Evolutionary conservation across 2,329 filamentous ascomycete species (phyloP).

Genomic region (Monilinia aucupariae): DNA sequence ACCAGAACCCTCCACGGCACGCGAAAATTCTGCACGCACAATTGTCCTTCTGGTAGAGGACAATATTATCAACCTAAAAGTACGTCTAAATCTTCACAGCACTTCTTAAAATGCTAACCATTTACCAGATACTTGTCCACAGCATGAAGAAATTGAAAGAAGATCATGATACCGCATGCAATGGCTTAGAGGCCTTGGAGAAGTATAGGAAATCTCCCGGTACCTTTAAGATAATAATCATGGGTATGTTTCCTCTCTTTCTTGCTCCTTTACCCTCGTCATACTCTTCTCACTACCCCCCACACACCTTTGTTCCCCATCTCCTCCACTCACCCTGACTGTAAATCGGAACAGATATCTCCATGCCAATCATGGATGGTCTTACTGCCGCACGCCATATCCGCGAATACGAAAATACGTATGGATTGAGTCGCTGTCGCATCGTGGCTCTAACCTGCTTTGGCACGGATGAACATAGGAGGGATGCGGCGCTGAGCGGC

Average conservation of each 20-base stretch:
- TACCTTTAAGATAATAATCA: conserved; percentile 33
- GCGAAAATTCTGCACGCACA: neutral
- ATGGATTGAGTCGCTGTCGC: conserved; percentile 37
- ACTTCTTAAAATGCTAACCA: neutral
- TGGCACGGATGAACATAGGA: conserved; percentile 42
- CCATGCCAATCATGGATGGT: conserved; percentile 51
- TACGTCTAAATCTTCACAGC: neutral
- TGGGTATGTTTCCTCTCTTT: conserved; percentile 27
- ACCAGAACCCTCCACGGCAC: neutral
- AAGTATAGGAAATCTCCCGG: conserved; percentile 22
- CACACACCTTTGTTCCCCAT: neutral
- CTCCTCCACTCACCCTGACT: neutral
- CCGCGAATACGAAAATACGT: conserved; percentile 42
- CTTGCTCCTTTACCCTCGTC: neutral
- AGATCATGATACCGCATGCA: conserved; percentile 36
- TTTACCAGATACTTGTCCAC: conserved; percentile 23
- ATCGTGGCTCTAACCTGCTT: conserved; percentile 49
- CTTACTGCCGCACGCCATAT: conserved; percentile 44
- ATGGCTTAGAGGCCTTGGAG: conserved; percentile 45
- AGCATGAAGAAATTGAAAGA: conserved; percentile 26
- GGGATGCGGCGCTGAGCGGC: conserved; percentile 45
- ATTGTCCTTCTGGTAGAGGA: conserved; percentile 38
- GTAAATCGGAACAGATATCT: conserved; percentile 40
- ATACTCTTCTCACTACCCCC: no score
- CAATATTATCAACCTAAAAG: conserved; percentile 37